These are phyloP conservation scores for Candida bentonensis DNA, from an alignment of 805 yeast species.

Conservation along the genomic window DNA sequence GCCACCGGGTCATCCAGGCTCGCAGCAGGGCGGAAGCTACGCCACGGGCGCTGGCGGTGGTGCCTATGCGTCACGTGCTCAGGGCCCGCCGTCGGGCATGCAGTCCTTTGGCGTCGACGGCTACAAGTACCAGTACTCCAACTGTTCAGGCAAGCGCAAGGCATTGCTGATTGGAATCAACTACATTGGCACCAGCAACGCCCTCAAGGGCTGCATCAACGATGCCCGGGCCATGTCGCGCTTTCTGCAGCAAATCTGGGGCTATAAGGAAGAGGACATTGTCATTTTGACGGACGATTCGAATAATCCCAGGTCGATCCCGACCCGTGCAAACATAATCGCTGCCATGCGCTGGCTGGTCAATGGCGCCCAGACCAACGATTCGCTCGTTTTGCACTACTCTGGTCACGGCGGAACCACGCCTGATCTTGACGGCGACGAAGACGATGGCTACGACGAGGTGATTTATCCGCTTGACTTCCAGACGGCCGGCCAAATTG, in stretches of 20 bases:
- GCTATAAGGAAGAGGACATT: constrained; percentile 24
- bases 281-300: constrained; percentile 29
- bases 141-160: constrained; percentile 57
- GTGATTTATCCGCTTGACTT: constrained; percentile 65
- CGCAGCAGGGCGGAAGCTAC: neutral
- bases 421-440: constrained; percentile 57
- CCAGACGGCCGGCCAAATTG: constrained; percentile 48
- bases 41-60: neutral
- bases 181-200: constrained; percentile 50
- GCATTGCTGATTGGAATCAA: constrained; percentile 71
- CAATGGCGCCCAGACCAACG: constrained; percentile 57
- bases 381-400: constrained; percentile 67
- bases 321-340: constrained; percentile 56
- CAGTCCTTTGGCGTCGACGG: constrained; percentile 22
- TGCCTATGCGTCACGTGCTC: no score
- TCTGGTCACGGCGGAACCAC: constrained; percentile 82
- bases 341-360: constrained; percentile 78
- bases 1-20: neutral
- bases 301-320: constrained; percentile 29
- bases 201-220: constrained; percentile 66
- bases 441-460: constrained; percentile 60
- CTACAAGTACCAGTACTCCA: constrained; percentile 43
- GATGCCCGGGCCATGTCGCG: constrained; percentile 39
- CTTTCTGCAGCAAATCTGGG: constrained; percentile 26
- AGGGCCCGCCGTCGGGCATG: constrained; percentile 20